Base-by-base conservation (phyloP, 768 basidiomycete species). In the Boletus sp. region DNA sequence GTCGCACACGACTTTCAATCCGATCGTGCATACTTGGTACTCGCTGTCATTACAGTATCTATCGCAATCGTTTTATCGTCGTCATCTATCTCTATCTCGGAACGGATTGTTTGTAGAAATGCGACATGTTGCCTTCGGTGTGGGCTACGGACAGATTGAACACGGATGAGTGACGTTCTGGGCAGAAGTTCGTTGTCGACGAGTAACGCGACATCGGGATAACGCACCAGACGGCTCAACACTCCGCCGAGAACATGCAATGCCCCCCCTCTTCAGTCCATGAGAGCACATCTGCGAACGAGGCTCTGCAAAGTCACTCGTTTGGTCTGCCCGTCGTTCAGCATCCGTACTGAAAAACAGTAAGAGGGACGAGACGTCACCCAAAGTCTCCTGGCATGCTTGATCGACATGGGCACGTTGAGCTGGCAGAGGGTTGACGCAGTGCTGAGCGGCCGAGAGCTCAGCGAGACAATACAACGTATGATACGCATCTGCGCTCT, bases 401-500 rank as follows among this genome's bases (percentile, higher is more conserved):
- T 24, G 24, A 24, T 24, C 24, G 24, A 24, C 24, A 1, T 24
- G 24, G 24, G 24, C 24, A 24, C 24, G 24, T 24, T 3, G 24
- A 24, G 24, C 24, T 24, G 24, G 24, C 24, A 24, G 24, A 24
- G 24, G 24, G 24, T 24, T 24, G 24, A 24, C 24, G 24, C 24
- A 24, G 24, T 24, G 24, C 24, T 24, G 24, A 24, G 24, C 24
- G 24, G 24, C 24, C 24, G 24, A 24, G 24, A 24, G 24, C 24
- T 3, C 24, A 24, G 24, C 24, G 24, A 24, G 82, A 67, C 92
- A 95, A 72, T 96, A 98, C 36, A 92, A 74, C 0, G 96, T 97
- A 67, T 98, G 97, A 69, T 99, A 99, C 39, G 91, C 82, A 68
- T 99, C 97, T 17, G 94, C 76, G 17, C 73, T 72, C 73, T 93